Evolutionary conservation across 768 basidiomycete species (phyloP), one percentile per base, ranked within the genome.

Genomic region (Suillus hirtellus): DNA sequence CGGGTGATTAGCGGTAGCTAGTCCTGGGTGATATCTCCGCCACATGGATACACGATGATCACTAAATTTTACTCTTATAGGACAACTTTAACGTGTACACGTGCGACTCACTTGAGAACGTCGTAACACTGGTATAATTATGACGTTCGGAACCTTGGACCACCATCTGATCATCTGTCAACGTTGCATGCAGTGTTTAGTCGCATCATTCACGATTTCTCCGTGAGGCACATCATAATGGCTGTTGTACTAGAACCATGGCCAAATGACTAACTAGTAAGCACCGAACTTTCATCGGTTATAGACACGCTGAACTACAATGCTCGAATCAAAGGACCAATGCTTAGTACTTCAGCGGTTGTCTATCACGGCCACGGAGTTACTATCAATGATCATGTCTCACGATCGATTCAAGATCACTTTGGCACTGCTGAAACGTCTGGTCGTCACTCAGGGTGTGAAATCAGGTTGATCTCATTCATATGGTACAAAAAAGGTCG

Each of bases 401-500:
- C 44, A n/a, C 4, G n/a, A 9, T 2, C 10, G 44, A 21, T 11
- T 3, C 3, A n/a, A n/a, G 35, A 56, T 56, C 54, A 56, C 14
- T 56, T 38, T 38, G 55, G 55, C 55, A 58, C 55, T 27, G 55
- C 38, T 11, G 17, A 56, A 58, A 58, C 38, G 15, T 40, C 11
- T 40, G 40, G 55, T 58, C 38, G 38, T 42, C 24, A 58, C 38
- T 19, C 21, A 5, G 37, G 31, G 31, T 31, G 31, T 27, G 31
- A 54, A 54, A 37, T 5, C 11, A 31, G 35, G 14, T 17, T 6
- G 15, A 42, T 15, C 4, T 19, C 34, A 34, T 6, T 24, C 47
- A 7, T 35, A 12, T 12, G 6, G 21, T 58, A 58, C 56, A 58
- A 58, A 42, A 27, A 19, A 27, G 24, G 17, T 31, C 40, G 24